These are phyloP conservation scores for Gyrodon lividus DNA, from an alignment of 768 basidiomycete genomes.

Conservation along the genomic window DNA sequence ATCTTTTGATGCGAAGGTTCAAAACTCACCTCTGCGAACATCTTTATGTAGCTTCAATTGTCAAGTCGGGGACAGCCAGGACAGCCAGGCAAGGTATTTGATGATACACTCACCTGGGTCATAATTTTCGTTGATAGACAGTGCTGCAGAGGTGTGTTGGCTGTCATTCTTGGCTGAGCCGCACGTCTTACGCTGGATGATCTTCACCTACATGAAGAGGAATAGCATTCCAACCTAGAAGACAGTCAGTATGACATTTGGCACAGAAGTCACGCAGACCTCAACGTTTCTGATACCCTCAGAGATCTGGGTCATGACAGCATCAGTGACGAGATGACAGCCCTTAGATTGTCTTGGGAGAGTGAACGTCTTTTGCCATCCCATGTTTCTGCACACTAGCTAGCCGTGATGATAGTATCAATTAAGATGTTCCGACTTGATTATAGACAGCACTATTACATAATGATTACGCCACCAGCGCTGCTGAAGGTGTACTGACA, in stretches of 20 bases:
- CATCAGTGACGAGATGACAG: conserved; percentile 83
- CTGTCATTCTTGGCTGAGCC: conserved; percentile 35
- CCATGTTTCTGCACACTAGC: conserved; percentile 49
- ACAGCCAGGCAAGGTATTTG: neutral
- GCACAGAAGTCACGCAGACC: conserved; percentile 34
- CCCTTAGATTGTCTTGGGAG: conserved; percentile 55
- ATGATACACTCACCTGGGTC: conserved; percentile 56
- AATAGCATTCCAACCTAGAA: conserved; percentile 80
- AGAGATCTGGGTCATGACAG: conserved; percentile 63
- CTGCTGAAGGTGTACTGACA: no score
- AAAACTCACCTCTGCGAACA: conserved; percentile 41
- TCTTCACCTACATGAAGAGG: conserved; percentile 71
- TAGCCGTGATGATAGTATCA: neutral
- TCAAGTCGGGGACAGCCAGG: conserved; percentile 8
- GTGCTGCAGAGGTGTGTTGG: conserved; percentile 75
- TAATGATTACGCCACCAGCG: no score
- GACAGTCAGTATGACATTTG: neutral
- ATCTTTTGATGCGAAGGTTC: neutral
- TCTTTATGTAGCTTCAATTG: conserved; percentile 23
- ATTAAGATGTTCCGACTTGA: neutral
- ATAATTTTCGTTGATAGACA: conserved; percentile 88
- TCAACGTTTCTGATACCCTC: conserved; percentile 68
- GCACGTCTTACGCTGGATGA: neutral
- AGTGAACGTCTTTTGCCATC: conserved; percentile 86
- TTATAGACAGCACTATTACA: no score